Conservation (phyloP, 164 flowering plant species). For the Protea cynaroides region DNA sequence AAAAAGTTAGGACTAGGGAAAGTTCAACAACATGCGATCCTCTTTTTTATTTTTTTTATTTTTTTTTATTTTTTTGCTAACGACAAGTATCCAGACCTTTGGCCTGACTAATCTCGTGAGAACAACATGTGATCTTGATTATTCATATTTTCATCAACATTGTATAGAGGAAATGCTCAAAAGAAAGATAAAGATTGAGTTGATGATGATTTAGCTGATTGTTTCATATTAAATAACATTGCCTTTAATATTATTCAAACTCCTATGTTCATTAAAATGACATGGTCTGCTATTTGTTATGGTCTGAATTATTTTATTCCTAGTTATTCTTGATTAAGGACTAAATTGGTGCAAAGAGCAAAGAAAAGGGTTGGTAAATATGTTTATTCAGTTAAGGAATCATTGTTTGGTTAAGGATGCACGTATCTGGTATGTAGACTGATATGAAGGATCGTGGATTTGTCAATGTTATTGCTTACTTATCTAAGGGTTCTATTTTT, state of each 20-base stretch:
- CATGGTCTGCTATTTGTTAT: background rate
- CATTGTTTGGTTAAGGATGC: background rate
- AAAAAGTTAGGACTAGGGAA: too few relatives aligned
- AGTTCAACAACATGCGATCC: background rate
- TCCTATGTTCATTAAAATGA: background rate
- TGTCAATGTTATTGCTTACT: conserved; percentile 4
- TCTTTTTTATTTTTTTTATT: too few relatives aligned
- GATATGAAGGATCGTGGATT: background rate
- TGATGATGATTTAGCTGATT: background rate
- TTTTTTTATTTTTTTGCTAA: too few relatives aligned
- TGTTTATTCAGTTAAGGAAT: background rate
- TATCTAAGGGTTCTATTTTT: background rate
- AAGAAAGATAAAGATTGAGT: background rate
- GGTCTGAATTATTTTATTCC: background rate
- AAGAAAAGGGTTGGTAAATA: background rate
- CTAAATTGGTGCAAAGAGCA: background rate
- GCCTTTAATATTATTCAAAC: background rate
- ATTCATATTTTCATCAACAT: background rate
- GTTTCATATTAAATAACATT: background rate
- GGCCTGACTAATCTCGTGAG: too few relatives aligned
- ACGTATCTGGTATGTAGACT: conserved; percentile 2
- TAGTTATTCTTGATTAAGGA: background rate
- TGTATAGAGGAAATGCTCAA: background rate
- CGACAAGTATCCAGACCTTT: too few relatives aligned
- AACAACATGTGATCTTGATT: background rate